phyloP scores from a whole-genome alignment of 2,329 filamentous ascomycete species.

The Penicillium sp. region DNA sequence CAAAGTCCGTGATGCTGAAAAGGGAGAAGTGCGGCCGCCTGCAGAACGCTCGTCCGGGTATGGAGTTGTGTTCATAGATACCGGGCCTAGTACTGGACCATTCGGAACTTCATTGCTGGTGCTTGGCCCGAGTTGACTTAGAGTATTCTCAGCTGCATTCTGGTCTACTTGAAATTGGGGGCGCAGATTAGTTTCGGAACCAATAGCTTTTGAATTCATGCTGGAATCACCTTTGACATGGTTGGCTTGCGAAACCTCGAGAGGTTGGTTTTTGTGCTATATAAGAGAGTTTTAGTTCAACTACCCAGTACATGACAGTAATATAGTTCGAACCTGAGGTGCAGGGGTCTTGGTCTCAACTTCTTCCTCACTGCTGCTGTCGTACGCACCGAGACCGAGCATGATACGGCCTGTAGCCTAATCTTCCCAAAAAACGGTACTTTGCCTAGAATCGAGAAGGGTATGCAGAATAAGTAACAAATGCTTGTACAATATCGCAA shows the following conservation, averaged over 20 bases:
- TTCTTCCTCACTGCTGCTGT: slow-evolving; percentile 50
- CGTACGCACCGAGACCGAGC: slow-evolving; percentile 46
- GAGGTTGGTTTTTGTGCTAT: neutral
- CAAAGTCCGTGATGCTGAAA: slow-evolving; percentile 50
- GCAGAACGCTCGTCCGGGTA: slow-evolving; percentile 10
- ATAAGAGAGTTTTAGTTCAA: slow-evolving; percentile 3
- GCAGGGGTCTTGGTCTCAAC: slow-evolving; percentile 18
- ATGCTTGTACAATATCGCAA: neutral
- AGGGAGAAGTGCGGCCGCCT: slow-evolving; percentile 45
- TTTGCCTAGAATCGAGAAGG: neutral
- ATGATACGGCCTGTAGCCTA: slow-evolving; percentile 24
- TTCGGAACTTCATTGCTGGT: slow-evolving; percentile 15
- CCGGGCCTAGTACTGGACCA: slow-evolving; percentile 40
- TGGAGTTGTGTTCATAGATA: slow-evolving; percentile 26
- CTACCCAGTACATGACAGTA: neutral
- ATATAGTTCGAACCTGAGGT: slow-evolving; percentile 23
- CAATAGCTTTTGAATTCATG: neutral
- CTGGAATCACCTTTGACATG: slow-evolving; percentile 8
- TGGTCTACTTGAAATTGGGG: neutral
- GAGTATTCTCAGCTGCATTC: neutral
- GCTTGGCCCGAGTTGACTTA: neutral
- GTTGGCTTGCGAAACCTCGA: neutral
- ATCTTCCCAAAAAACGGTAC: neutral
- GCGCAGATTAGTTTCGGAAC: neutral
- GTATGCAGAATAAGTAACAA: neutral